phyloP scores from a whole-genome alignment of 2,329 filamentous ascomycete genomes.

The Apiospora malaysiana region DNA sequence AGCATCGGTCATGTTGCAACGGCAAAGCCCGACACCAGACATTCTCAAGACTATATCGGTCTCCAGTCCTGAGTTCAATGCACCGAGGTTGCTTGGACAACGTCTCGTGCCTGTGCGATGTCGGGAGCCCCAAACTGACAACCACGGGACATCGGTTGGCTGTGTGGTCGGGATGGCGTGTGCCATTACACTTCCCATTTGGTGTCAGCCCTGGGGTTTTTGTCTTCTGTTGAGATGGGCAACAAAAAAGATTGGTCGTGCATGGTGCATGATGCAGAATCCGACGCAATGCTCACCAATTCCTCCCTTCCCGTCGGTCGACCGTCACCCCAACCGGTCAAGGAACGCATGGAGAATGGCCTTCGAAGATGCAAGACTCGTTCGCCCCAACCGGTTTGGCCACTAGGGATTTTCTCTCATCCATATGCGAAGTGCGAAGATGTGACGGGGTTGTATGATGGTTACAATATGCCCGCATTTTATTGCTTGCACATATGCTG shows the following conservation, averaged over 20 bases:
- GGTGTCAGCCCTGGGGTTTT: neutral
- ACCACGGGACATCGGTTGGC: neutral
- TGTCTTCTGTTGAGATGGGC: neutral
- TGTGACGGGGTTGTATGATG: neutral
- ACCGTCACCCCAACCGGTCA: neutral
- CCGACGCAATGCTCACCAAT: neutral
- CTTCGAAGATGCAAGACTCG: neutral
- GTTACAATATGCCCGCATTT: neutral
- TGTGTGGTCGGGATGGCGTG: neutral
- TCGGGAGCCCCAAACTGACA: neutral
- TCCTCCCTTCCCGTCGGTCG: neutral
- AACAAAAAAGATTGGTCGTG: neutral
- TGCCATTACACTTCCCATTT: slow-evolving; percentile 4
- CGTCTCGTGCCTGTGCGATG: neutral
- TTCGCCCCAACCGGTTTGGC: neutral
- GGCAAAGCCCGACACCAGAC: neutral
- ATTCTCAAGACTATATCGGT: neutral
- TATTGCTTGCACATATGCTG: neutral
- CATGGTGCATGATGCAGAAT: slow-evolving; percentile 8
- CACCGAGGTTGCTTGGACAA: neutral
- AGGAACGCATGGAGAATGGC: neutral
- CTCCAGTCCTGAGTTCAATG: neutral
- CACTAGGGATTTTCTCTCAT: neutral
- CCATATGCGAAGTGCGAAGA: neutral
- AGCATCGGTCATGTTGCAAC: neutral